Evolutionary conservation across 2,329 filamentous ascomycete species (phyloP).

Genomic region (Clarireedia hainanense): DNA sequence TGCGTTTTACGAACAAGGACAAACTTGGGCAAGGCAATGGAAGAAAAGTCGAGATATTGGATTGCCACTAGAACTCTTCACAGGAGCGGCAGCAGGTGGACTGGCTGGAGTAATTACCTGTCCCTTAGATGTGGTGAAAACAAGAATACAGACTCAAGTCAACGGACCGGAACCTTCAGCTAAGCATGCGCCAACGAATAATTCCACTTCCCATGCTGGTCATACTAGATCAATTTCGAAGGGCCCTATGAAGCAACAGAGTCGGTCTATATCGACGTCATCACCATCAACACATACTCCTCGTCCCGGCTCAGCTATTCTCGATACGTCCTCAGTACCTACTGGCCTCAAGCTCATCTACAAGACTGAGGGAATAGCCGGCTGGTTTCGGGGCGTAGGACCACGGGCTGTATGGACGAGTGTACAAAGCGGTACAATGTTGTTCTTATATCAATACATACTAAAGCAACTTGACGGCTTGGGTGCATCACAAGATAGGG

Average conservation of each 20-base stretch:
- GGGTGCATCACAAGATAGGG: slow-evolving; percentile 13
- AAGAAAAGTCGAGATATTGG: slow-evolving; percentile 79
- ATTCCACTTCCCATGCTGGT: slow-evolving; percentile 12
- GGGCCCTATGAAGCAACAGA: slow-evolving; percentile 36
- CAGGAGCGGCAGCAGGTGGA: slow-evolving; percentile 81
- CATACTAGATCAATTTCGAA: slow-evolving; percentile 14
- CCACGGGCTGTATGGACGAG: slow-evolving; percentile 94
- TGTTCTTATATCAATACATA: slow-evolving; percentile 88
- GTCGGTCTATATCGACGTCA: slow-evolving; percentile 77
- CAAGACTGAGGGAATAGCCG: slow-evolving; percentile 75
- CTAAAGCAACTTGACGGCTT: slow-evolving; percentile 64
- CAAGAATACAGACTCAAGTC: slow-evolving; percentile 87
- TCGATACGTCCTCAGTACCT: slow-evolving; percentile 85
- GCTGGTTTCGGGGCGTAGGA: slow-evolving; percentile 92
- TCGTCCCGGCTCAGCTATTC: slow-evolving; percentile 66
- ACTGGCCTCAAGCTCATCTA: slow-evolving; percentile 84
- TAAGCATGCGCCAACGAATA: slow-evolving; percentile 16
- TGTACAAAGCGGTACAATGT: slow-evolving; percentile 92
- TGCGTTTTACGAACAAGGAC: slow-evolving; percentile 95
- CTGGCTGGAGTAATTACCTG: slow-evolving; percentile 92
- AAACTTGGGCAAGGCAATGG: slow-evolving; percentile 70
- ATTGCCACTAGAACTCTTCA: slow-evolving; percentile 74
- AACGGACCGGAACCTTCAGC: slow-evolving; percentile 33
- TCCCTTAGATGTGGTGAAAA: slow-evolving; percentile 95
- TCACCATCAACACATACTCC: slow-evolving; percentile 78